Percentiles rank a stretch among this genome's conserved stretches.
Evolutionary conservation across 2,329 filamentous ascomycete genomes (phyloP).

Genomic region (Diaporthe humulicola): DNA sequence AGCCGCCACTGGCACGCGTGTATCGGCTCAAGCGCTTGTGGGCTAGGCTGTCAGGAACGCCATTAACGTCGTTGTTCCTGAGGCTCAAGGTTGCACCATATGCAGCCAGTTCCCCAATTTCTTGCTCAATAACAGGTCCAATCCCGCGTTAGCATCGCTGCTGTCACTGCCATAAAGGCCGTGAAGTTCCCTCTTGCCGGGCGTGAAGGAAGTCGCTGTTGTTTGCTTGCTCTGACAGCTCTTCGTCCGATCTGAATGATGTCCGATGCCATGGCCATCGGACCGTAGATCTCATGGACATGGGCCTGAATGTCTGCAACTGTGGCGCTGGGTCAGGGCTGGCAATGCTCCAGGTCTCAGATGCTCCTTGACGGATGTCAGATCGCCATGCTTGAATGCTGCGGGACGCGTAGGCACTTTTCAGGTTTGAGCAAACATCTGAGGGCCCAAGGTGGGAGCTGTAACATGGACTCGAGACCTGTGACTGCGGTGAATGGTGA

Average conservation of each 20-base stretch:
- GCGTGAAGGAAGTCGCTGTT: background rate
- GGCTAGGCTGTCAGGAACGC: conserved; percentile 14
- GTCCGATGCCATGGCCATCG: background rate
- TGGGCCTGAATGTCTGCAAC: background rate
- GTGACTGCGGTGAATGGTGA: background rate
- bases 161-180: background rate
- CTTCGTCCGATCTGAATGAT: conserved; percentile 33
- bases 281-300: conserved; percentile 17
- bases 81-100: conserved; percentile 16
- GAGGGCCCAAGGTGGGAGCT: background rate
- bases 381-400: background rate
- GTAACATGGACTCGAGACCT: conserved; percentile 3
- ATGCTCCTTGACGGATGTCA: background rate
- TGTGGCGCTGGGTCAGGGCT: background rate
- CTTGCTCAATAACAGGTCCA: background rate
- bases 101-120: background rate
- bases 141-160: background rate
- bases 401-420: background rate
- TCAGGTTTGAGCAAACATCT: background rate
- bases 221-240: background rate
- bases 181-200: background rate
- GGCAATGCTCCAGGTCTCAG: conserved; percentile 1
- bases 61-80: conserved; percentile 12
- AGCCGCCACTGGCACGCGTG: background rate
- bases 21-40: conserved; percentile 3